Evolutionary conservation across 176 grass and related monocot species (phyloP).

Genomic region (Musa beccarii): DNA sequence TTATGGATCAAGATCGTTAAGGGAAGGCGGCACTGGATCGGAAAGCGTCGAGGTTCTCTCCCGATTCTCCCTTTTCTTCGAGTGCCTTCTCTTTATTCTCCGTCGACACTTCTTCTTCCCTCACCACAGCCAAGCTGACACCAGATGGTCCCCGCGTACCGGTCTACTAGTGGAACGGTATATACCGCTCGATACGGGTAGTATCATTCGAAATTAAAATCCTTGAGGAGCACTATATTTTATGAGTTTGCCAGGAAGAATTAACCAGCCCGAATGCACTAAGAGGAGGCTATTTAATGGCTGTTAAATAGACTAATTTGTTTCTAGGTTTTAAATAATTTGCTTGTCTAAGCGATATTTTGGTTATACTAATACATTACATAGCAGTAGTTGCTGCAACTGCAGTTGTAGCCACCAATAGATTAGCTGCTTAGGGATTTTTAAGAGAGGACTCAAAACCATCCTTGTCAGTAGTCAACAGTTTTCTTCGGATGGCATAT

Average conservation of each 20-base stretch:
- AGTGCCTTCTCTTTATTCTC: too few species aligned
- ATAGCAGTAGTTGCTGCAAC: background rate
- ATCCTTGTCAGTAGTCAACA: background rate
- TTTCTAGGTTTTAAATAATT: background rate
- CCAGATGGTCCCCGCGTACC: too few species aligned
- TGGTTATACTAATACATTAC: background rate
- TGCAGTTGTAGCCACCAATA: background rate
- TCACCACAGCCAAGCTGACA: too few species aligned
- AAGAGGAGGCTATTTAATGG: background rate
- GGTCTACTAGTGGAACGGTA: too few species aligned
- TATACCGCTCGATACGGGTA: too few species aligned
- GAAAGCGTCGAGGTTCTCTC: too few species aligned
- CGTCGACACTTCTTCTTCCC: too few species aligned
- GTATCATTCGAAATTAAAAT: too few species aligned
- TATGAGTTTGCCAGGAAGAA: background rate
- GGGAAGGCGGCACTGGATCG: too few species aligned
- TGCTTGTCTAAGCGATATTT: background rate
- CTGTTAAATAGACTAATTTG: background rate
- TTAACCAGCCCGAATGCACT: background rate
- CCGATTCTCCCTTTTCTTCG: too few species aligned
- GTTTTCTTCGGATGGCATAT: background rate
- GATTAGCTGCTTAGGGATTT: background rate
- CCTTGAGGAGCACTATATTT: background rate
- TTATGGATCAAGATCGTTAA: too few species aligned
- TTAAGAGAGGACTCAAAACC: background rate